Evolutionary conservation across 2,329 filamentous ascomycete genomes (phyloP), one percentile per base, ranked within the genome.

Genomic region (Shiraia sp.): DNA sequence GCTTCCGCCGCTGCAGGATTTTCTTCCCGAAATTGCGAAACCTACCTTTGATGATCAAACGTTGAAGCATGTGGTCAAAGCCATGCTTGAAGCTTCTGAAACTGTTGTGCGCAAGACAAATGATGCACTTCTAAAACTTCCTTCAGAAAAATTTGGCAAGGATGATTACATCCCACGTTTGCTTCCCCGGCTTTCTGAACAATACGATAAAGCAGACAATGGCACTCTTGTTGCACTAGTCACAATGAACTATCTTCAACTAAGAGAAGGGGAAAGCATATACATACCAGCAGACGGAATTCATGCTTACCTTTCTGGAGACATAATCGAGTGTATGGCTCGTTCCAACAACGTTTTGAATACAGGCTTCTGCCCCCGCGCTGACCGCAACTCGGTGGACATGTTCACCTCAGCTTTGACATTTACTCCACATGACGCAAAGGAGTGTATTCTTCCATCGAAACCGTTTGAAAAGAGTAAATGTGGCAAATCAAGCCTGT

Each of bases 311-410:
- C 72, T 90, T 0, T 78, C 78, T 3, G 87, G 87, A 3, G 82
- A 89, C 60, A 88, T 90, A 36, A 81, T 90, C 54, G 86, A 90
- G 66, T 89, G 86, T 68, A 90, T 90, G 86, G 86, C 86, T 1
- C 78, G 85, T 6, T 83, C 78, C 14, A 84, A 90, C 71, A 88
- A 89, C 43, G 86, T 90, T 2, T 74, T 90, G 35, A 88, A 87
- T 65, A 82, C 80, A 0, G 86, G 87, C 0, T 88, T 91, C 72
- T 90, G 85, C 53, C 85, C 86, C 0, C 74, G 75, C 1, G 79
- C 81, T 0, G 81, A 87, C 32, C 76, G 85, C 10, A 79, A 87
- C 57, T 81, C 75, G 30, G 73, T 83, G 16, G 82, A 87, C 13
- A 63, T 83, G 19, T 90, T 90, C 66, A 75, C 74, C 15, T 72